A percentile compares a stretch with the other conserved stretches of the same genome.
These are phyloP conservation scores for Quercus dentata DNA, from an alignment of 306 rosid genomes.

Conservation along the genomic window DNA sequence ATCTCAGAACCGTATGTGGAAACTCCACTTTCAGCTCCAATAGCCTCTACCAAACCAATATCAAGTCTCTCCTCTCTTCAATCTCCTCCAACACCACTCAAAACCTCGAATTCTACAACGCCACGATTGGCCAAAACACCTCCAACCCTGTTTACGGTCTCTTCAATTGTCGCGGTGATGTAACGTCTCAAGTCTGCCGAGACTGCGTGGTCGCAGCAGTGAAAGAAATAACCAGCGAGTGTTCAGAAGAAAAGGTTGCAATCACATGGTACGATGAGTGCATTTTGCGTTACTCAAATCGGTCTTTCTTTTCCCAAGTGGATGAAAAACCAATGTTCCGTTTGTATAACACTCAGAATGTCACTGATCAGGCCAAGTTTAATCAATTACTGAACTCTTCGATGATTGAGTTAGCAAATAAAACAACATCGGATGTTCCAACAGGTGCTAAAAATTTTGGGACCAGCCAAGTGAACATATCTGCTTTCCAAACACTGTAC, in stretches of 20 bases:
- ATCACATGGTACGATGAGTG: constrained; percentile 44
- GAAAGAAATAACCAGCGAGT: background rate
- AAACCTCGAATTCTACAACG: constrained; percentile 19
- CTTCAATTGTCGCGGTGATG: constrained; percentile 58
- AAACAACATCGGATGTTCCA: no score
- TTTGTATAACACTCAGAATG: no score
- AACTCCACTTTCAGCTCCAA: constrained; percentile 32
- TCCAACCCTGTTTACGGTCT: constrained; percentile 31
- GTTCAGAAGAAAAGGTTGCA: constrained; percentile 37
- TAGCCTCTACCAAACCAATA: constrained; percentile 31
- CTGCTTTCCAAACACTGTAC: no score
- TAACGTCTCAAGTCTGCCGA: constrained; percentile 21
- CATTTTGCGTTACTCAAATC: constrained; percentile 40
- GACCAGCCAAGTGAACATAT: no score
- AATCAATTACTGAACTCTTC: no score
- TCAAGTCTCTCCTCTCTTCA: constrained; percentile 34
- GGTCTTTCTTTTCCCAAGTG: constrained; percentile 12
- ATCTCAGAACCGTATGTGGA: constrained; percentile 9
- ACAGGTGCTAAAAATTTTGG: no score
- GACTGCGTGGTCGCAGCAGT: constrained; percentile 40
- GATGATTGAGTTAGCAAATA: no score
- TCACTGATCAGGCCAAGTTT: no score
- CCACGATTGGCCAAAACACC: background rate
- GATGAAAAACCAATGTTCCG: no score
- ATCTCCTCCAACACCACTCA: constrained; percentile 43